Evolutionary conservation across 2,329 filamentous ascomycete genomes (phyloP).

Genomic region (Stemphylium lycopersici): DNA sequence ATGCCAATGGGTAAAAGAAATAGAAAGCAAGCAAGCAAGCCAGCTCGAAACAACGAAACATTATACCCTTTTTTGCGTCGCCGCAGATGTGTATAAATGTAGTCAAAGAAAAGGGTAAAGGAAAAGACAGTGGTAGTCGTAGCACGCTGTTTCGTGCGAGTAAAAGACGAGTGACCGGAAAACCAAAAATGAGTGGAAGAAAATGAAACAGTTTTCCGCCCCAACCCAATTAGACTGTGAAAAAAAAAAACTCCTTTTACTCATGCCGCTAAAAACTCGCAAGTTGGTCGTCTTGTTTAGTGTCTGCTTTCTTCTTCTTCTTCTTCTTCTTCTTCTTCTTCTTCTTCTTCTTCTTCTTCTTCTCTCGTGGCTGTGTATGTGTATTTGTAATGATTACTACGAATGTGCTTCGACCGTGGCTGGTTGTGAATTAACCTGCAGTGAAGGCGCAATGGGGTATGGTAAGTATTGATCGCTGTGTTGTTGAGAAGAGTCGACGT

Average conservation of each 20-base stretch:
- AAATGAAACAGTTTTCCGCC: not conserved
- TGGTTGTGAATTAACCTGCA: constrained; percentile 40
- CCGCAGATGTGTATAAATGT: constrained; percentile 10
- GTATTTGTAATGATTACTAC: constrained; percentile 4
- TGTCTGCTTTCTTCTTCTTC: not conserved
- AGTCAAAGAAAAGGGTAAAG: not conserved
- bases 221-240: not conserved
- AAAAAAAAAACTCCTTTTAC: constrained; percentile 17
- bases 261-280: constrained; percentile 12
- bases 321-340: not conserved
- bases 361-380: not conserved
- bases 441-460: constrained; percentile 36
- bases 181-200: not conserved
- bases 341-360: not conserved
- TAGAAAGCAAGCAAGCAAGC: not conserved
- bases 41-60: constrained; percentile 2
- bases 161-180: not conserved
- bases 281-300: not conserved
- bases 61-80: constrained; percentile 16
- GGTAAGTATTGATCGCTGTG: constrained; percentile 26
- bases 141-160: not conserved
- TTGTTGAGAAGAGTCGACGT: constrained; percentile 11
- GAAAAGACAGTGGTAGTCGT: not conserved
- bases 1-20: not conserved
- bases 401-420: constrained; percentile 27